Conservation (phyloP, 2,329 filamentous ascomycete genomes). For the Pestalotiopsis sp. region DNA sequence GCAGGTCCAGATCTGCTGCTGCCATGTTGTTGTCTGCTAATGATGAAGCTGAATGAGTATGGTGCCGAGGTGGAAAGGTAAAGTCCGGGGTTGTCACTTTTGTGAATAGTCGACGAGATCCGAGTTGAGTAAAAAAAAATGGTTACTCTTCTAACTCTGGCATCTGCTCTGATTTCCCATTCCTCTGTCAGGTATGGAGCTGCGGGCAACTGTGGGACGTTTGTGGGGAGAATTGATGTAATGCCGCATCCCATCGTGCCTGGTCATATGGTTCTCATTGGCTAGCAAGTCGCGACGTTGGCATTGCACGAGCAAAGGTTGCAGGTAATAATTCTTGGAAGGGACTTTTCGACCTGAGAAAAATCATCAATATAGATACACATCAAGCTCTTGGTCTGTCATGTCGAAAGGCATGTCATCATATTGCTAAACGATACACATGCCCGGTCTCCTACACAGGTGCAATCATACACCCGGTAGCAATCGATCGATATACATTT, state of each 20-base stretch:
- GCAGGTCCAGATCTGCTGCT: constrained; percentile 50
- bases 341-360: neutral
- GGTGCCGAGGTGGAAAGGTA: neutral
- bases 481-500: neutral
- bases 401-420: too few species aligned
- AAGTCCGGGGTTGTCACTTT: neutral
- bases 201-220: constrained; percentile 11
- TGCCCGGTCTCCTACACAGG: too few species aligned
- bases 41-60: neutral
- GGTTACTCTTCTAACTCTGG: too few species aligned
- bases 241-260: neutral
- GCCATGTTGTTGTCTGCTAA: constrained; percentile 41
- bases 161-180: neutral
- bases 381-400: too few species aligned
- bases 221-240: constrained; percentile 6
- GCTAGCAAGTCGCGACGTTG: neutral
- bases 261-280: neutral
- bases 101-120: neutral
- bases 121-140: too few species aligned
- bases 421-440: too few species aligned
- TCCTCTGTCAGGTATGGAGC: neutral
- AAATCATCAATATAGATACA: too few species aligned
- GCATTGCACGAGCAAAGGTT: neutral
- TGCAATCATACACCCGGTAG: too few species aligned
- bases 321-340: neutral